Evolutionary conservation across 257 asterid genomes (phyloP), one percentile per base, ranked within the genome.

Genomic region (Fraxinus pennsylvanica): DNA sequence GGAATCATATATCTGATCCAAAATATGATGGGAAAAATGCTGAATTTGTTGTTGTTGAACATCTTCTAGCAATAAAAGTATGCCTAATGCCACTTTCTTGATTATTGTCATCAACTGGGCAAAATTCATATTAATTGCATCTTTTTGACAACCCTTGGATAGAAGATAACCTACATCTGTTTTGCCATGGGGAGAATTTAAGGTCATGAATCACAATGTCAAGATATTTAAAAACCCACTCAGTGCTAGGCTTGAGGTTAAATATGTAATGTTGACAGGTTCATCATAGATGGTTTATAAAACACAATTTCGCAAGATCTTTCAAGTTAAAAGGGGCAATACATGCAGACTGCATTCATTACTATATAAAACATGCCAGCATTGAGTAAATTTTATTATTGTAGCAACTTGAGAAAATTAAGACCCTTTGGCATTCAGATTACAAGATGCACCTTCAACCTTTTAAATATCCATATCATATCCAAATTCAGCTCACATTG

Each of bases 401-500:
- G 59, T 19, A 9, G 41, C 39, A 70, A 68, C 74, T 71, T 27
- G 45, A 76, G 38, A 32, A 19, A 57, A 52, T 59, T 45, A 65
- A 71, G 65, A 13, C 33, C 19, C 15, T 61, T 36, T 74, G 33
- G 41, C 25, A 19, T 63, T 33, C 45, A 33, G 29, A 72, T 70
- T 21, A 78, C 59, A 33, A 66, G 68, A 70, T 29, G 72, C 67
- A 38, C 33, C 81, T 68, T 57, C 74, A 9, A 25, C 33, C 50
- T 76, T 66, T 45, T 59, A 13, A 45, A 19, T 41, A 80, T 69
- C 54, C 76, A 50, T 32, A 43, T 32, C 27, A 47, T 22, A 29
- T 67, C 71, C 17, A 73, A 68, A 68, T 70, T 81, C 72, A 78
- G 32, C 69, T 78, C 39, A 50, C 21, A 36, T 43, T 1, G 33